Conservation (phyloP, 2,329 filamentous ascomycete species). For the Dactylellina parvicollis region DNA sequence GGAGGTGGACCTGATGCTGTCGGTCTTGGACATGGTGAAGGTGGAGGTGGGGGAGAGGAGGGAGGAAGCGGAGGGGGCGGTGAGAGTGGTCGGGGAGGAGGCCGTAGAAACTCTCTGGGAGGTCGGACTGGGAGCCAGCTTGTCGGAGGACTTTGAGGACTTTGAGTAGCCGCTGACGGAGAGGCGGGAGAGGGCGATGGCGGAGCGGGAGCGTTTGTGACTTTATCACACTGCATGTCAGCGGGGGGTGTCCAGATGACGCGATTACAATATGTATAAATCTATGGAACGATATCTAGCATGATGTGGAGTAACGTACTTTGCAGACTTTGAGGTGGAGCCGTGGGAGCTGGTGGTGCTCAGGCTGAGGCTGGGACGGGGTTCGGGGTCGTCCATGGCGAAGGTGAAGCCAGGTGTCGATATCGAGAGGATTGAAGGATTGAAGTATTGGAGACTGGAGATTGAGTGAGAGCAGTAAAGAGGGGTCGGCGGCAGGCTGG, state of each 20-base stretch:
- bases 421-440: not conserved
- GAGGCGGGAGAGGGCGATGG: conserved; percentile 43
- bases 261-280: not conserved
- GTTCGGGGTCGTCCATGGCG: conserved; percentile 19
- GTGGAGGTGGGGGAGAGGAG: conserved; percentile 28
- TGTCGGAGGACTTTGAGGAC: conserved; percentile 44
- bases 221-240: conserved; percentile 14
- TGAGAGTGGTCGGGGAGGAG: conserved; percentile 65
- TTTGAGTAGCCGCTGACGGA: conserved; percentile 32
- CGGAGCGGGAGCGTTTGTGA: conserved; percentile 45
- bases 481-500: too few species aligned
- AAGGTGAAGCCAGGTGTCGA: conserved; percentile 6
- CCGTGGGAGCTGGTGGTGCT: conserved; percentile 28
- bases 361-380: conserved; percentile 16
- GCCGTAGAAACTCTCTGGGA: conserved; percentile 10
- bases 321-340: conserved; percentile 19
- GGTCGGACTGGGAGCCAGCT: conserved; percentile 32
- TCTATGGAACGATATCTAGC: not conserved
- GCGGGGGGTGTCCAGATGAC: conserved; percentile 32
- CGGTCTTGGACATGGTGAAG: conserved; percentile 34
- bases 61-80: conserved; percentile 61
- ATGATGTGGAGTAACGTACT: conserved; percentile 3
- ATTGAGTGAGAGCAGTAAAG: too few species aligned
- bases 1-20: conserved; percentile 35
- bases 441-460: too few species aligned